Conservation (phyloP, 371 early-diverging fungal species). For the Entomophthora muscae region DNA sequence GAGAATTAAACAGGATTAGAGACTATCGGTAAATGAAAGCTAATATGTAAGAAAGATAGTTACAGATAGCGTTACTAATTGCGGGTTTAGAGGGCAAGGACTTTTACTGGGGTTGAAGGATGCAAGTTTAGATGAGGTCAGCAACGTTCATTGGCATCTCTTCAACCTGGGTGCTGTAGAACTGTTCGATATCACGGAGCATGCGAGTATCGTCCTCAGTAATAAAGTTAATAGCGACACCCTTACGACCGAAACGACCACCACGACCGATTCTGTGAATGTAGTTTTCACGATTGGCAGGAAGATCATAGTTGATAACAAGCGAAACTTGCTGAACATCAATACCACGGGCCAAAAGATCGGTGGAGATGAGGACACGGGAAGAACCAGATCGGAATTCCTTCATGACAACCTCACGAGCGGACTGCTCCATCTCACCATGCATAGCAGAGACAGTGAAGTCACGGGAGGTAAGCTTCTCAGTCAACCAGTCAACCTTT, state of each 20-base stretch:
- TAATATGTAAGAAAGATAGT: too few relatives aligned
- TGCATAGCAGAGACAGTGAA: constrained; percentile 94
- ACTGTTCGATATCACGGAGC: constrained; percentile 81
- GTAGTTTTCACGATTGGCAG: constrained; percentile 90
- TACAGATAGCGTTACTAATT: too few relatives aligned
- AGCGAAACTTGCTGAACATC: constrained; percentile 99
- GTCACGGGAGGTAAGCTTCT: constrained; percentile 59
- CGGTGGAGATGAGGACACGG: constrained; percentile 97
- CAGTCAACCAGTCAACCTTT: constrained; percentile 84
- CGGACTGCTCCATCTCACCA: constrained; percentile 90
- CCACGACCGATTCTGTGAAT: constrained; percentile 98
- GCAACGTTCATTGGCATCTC: constrained; percentile 88
- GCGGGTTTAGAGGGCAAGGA: too few relatives aligned
- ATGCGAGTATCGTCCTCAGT: constrained; percentile 82
- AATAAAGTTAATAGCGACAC: constrained; percentile 99
- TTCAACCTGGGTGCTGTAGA: constrained; percentile 94
- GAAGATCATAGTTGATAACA: constrained; percentile 97
- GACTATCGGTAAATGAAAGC: too few relatives aligned
- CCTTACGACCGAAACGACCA: constrained; percentile 99
- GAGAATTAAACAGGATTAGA: too few relatives aligned
- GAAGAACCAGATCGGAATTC: constrained; percentile 89
- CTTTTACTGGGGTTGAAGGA: too few relatives aligned
- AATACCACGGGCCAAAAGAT: constrained; percentile 97
- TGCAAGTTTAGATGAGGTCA: constrained; percentile 60
- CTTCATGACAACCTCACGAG: constrained; percentile 93